Conservation (phyloP, 495 filamentous ascomycete genomes). For the Tuber microsphaerosporum region DNA sequence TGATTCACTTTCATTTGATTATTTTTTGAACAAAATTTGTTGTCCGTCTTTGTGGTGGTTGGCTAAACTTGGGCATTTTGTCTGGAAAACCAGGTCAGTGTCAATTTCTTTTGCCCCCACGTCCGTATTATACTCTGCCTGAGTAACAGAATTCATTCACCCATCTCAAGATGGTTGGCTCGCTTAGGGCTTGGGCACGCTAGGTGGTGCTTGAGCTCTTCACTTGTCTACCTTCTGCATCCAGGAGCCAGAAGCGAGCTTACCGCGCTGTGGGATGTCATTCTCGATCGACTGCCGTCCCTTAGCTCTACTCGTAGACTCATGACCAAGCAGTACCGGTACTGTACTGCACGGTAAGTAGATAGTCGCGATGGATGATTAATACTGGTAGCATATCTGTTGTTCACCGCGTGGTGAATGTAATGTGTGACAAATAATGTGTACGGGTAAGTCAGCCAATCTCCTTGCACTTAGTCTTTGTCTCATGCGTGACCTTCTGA, state of each 20-base stretch:
- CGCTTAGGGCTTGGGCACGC: background rate
- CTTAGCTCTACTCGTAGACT: background rate
- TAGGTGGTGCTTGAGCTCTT: background rate
- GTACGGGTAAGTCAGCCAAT: background rate
- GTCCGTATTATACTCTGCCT: background rate
- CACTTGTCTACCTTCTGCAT: background rate
- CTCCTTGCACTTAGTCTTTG: background rate
- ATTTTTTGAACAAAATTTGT: too few relatives aligned
- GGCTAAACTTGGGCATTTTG: too few relatives aligned
- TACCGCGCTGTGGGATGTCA: background rate
- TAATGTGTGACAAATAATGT: background rate
- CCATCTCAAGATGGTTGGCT: background rate
- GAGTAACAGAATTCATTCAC: background rate
- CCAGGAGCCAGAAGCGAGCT: background rate
- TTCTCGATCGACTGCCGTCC: background rate
- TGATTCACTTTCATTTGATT: too few relatives aligned
- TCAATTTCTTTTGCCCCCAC: too few relatives aligned
- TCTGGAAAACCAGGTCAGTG: too few relatives aligned
- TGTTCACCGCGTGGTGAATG: background rate
- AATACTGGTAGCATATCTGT: background rate
- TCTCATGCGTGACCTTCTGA: background rate
- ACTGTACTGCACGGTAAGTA: background rate
- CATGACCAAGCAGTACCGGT: background rate
- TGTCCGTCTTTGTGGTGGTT: too few relatives aligned
- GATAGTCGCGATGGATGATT: background rate